These are phyloP conservation scores for Apiospora koreana DNA, from an alignment of 2,329 filamentous ascomycete species.

Conservation along the genomic window DNA sequence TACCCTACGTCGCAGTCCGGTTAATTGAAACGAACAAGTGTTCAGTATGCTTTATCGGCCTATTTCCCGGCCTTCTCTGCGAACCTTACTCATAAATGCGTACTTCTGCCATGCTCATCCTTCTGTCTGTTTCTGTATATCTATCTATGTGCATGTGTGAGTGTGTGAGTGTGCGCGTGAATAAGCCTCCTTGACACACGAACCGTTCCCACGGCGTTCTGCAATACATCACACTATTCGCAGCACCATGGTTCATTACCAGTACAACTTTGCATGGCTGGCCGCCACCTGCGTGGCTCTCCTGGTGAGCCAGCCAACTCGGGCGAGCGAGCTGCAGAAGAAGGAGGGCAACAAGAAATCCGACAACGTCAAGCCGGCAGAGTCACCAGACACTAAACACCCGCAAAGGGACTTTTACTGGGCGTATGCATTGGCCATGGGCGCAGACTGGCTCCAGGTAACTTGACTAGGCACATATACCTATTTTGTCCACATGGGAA, in stretches of 20 bases:
- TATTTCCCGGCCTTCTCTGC: neutral
- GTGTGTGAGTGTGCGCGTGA: neutral
- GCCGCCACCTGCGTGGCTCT: slow-evolving; percentile 24
- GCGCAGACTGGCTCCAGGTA: slow-evolving; percentile 48
- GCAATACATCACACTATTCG: neutral
- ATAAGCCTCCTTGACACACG: slow-evolving; percentile 12
- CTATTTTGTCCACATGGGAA: neutral
- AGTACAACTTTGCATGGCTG: slow-evolving; percentile 26
- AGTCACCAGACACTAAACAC: slow-evolving; percentile 29
- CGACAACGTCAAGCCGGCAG: slow-evolving; percentile 16
- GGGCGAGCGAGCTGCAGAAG: slow-evolving; percentile 20
- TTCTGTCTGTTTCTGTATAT: neutral
- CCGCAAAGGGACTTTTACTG: slow-evolving; percentile 44
- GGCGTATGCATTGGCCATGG: slow-evolving; percentile 44
- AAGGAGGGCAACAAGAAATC: slow-evolving; percentile 15
- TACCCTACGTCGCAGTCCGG: slow-evolving; percentile 19
- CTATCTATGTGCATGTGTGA: neutral
- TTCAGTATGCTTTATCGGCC: slow-evolving; percentile 11
- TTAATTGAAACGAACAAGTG: slow-evolving; percentile 34
- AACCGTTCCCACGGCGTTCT: neutral
- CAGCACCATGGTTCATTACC: slow-evolving; percentile 23
- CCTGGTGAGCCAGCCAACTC: slow-evolving; percentile 29
- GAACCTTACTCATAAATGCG: neutral
- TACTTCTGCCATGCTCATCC: neutral
- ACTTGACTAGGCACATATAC: neutral